Percentiles rank a stretch among this genome's conserved stretches.
phyloP scores from a whole-genome alignment of 352 stramenopile genomes.

The Elongisporangium senticosum region DNA sequence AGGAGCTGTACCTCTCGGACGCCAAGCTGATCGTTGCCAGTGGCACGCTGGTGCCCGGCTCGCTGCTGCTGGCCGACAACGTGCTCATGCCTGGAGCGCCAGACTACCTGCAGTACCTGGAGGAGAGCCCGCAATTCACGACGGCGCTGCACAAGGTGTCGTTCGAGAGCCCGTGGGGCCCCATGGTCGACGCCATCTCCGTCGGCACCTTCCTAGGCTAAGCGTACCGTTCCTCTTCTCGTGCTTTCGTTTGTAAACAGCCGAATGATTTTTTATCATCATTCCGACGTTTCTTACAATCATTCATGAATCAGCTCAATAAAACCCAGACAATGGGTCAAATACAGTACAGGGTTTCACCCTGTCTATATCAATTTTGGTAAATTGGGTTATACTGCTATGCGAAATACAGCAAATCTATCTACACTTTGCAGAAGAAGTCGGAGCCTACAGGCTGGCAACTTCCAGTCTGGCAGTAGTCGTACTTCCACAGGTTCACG shows the following conservation, averaged over 20 bases:
- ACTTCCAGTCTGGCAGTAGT: neutral
- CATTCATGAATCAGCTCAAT: too few species aligned
- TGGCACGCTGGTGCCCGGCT: constrained; percentile 23
- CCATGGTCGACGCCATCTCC: constrained; percentile 12
- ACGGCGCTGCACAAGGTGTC: constrained; percentile 17
- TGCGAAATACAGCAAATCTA: too few species aligned
- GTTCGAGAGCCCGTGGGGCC: neutral
- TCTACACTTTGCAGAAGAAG: constrained; percentile 8
- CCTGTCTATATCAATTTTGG: too few species aligned
- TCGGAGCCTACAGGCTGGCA: constrained; percentile 8
- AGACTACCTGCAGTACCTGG: constrained; percentile 33
- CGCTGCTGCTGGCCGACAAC: constrained; percentile 40
- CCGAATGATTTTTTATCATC: too few species aligned
- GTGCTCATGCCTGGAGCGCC: constrained; percentile 34
- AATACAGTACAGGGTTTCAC: too few species aligned
- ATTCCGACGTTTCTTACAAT: too few species aligned
- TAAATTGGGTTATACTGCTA: too few species aligned
- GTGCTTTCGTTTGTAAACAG: too few species aligned
- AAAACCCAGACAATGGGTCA: too few species aligned
- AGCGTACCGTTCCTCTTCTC: too few species aligned
- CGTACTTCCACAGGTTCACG: constrained; percentile 26
- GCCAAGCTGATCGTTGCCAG: constrained; percentile 42
- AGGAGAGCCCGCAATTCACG: constrained; percentile 7
- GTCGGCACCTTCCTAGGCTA: constrained; percentile 9
- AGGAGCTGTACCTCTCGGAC: constrained; percentile 33